Conservation (phyloP, 345 rosid genomes). For the Euphorbia peplus region DNA sequence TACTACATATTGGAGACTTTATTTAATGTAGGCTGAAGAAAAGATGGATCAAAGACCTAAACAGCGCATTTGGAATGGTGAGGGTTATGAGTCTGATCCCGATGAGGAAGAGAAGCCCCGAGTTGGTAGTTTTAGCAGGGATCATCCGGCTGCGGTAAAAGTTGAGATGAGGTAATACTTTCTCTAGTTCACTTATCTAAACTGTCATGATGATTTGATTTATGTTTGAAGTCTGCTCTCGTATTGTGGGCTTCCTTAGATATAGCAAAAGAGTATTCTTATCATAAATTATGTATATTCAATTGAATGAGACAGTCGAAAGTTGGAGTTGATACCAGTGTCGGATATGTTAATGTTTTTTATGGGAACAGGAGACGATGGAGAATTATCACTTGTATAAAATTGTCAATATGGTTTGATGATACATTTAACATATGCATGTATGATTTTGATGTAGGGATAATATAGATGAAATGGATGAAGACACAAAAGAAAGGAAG, state of each 20-base stretch:
- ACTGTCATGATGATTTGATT: not conserved
- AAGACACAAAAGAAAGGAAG: conserved; percentile 35
- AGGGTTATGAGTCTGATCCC: conserved; percentile 66
- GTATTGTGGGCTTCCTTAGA: not conserved
- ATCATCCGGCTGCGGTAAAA: conserved; percentile 34
- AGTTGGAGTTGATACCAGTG: not conserved
- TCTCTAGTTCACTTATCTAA: not conserved
- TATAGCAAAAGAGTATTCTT: not conserved
- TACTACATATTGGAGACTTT: conserved; percentile 5
- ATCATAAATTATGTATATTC: not conserved
- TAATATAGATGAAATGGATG: conserved; percentile 39
- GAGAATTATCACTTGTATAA: not conserved
- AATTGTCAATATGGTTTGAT: not conserved
- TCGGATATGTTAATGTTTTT: not conserved
- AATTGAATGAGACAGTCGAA: not conserved
- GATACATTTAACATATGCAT: not conserved
- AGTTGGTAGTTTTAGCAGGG: conserved; percentile 33
- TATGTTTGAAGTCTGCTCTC: not conserved
- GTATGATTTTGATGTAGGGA: conserved; percentile 27
- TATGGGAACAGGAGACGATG: not conserved
- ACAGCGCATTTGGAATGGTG: conserved; percentile 86
- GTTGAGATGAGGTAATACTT: conserved; percentile 45
- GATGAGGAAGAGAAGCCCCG: conserved; percentile 62
- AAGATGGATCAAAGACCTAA: conserved; percentile 61
- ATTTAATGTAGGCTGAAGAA: conserved; percentile 51